Evolutionary conservation across 805 yeast genomes (phyloP).

Genomic region (Saturnispora bothae): DNA sequence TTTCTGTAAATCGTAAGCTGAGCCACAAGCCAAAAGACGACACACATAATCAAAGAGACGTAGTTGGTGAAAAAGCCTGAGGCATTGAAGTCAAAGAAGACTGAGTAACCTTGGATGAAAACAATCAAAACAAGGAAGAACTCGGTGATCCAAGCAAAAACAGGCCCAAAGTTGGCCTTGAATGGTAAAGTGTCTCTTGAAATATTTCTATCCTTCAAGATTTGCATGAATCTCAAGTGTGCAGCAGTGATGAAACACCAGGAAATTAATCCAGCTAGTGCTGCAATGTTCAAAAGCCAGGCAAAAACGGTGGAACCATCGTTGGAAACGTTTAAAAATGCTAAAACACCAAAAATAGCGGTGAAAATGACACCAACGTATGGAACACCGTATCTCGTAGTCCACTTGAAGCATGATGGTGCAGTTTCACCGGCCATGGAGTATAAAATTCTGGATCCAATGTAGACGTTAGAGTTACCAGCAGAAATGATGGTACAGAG

Average conservation of each 20-base stretch:
- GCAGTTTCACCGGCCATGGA: conserved; percentile 51
- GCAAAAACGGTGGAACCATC: conserved; percentile 50
- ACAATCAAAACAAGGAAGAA: conserved; percentile 42
- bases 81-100: conserved; percentile 46
- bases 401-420: conserved; percentile 38
- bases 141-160: conserved; percentile 50
- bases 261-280: conserved; percentile 64
- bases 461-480: conserved; percentile 65
- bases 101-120: conserved; percentile 60
- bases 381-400: conserved; percentile 54
- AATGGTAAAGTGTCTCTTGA: conserved; percentile 61
- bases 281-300: conserved; percentile 66
- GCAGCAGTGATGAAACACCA: conserved; percentile 59
- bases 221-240: conserved; percentile 61
- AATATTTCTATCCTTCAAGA: conserved; percentile 51
- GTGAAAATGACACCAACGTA: conserved; percentile 46
- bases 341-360: conserved; percentile 52
- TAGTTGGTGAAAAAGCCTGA: conserved; percentile 58
- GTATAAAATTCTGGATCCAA: conserved; percentile 58
- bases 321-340: conserved; percentile 44
- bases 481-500: conserved; percentile 63
- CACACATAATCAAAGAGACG: conserved; percentile 53
- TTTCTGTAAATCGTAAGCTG: conserved; percentile 43
- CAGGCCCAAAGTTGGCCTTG: conserved; percentile 61
- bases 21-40: conserved; percentile 38